A percentile compares a stretch with the other conserved stretches of the same genome.
These are phyloP conservation scores for Pichia cactophila DNA, from an alignment of 1,139 yeast genomes.

Conservation along the genomic window DNA sequence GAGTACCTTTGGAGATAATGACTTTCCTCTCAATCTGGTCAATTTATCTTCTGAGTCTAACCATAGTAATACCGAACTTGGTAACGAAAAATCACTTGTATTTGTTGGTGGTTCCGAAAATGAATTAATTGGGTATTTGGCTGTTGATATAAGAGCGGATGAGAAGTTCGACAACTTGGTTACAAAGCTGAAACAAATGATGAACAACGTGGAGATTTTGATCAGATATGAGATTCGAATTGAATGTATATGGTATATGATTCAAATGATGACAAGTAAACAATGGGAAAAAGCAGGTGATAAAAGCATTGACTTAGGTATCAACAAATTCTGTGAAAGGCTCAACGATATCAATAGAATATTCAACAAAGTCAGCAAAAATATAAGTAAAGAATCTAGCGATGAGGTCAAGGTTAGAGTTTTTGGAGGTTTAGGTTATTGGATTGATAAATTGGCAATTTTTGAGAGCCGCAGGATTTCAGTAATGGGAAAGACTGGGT, in stretches of 20 bases:
- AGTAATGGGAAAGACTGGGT: constrained; percentile 57
- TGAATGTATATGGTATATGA: constrained; percentile 16
- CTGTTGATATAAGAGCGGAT: constrained; percentile 9
- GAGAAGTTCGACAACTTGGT: constrained; percentile 9
- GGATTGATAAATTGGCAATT: constrained; percentile 49
- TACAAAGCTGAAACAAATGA: constrained; percentile 5
- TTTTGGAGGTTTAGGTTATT: constrained; percentile 49
- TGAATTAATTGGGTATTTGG: constrained; percentile 8
- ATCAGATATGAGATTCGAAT: constrained; percentile 16
- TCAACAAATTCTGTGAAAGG: constrained; percentile 15
- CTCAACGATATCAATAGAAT: constrained; percentile 13
- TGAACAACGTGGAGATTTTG: constrained; percentile 14
- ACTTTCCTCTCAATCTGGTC: constrained; percentile 14
- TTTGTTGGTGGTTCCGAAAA: neutral
- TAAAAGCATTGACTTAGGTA: constrained; percentile 15
- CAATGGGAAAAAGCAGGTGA: constrained; percentile 12
- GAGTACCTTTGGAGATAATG: constrained; percentile 9
- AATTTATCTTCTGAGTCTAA: constrained; percentile 25
- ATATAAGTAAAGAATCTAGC: constrained; percentile 33
- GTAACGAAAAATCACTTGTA: constrained; percentile 19
- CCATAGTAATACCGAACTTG: neutral
- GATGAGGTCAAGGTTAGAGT: constrained; percentile 24
- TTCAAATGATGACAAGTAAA: constrained; percentile 13
- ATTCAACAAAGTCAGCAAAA: constrained; percentile 31
- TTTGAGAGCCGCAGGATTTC: constrained; percentile 50